A percentile compares a stretch with the other conserved stretches of the same genome.
Conservation (phyloP, 176 grass and related monocot species). For the Tillandsia leiboldiana region DNA sequence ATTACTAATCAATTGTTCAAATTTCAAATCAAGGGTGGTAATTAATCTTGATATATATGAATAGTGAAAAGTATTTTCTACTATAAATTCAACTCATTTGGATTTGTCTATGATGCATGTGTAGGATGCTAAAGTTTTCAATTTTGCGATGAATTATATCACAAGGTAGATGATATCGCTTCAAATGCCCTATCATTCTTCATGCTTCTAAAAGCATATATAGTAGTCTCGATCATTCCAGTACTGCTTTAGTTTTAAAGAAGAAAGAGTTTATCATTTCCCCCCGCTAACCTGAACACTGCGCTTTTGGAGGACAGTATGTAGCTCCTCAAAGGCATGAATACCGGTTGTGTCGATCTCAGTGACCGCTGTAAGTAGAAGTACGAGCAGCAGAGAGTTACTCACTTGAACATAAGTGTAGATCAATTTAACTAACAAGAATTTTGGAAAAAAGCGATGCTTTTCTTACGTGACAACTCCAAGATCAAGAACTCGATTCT, state of each 20-base stretch:
- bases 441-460: not conserved
- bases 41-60: too few species aligned
- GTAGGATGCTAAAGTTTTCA: too few species aligned
- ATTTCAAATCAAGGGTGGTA: too few species aligned
- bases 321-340: conserved; percentile 55
- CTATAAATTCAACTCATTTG: too few species aligned
- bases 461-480: conserved; percentile 75
- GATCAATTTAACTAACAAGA: not conserved
- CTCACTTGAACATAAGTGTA: not conserved
- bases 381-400: not conserved
- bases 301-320: conserved; percentile 43
- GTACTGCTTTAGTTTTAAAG: conserved; percentile 5
- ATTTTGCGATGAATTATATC: too few species aligned
- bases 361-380: conserved; percentile 46
- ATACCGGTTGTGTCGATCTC: conserved; percentile 81
- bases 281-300: conserved; percentile 46
- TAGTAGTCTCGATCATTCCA: not conserved
- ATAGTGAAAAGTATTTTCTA: too few species aligned
- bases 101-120: too few species aligned
- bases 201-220: not conserved
- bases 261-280: not conserved
- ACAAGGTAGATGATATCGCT: too few species aligned
- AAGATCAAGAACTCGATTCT: conserved; percentile 52
- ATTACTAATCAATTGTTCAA: too few species aligned
- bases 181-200: not conserved